Base-by-base conservation (phyloP, 352 stramenopile genomes). In the Globisporangium cystogenes region DNA sequence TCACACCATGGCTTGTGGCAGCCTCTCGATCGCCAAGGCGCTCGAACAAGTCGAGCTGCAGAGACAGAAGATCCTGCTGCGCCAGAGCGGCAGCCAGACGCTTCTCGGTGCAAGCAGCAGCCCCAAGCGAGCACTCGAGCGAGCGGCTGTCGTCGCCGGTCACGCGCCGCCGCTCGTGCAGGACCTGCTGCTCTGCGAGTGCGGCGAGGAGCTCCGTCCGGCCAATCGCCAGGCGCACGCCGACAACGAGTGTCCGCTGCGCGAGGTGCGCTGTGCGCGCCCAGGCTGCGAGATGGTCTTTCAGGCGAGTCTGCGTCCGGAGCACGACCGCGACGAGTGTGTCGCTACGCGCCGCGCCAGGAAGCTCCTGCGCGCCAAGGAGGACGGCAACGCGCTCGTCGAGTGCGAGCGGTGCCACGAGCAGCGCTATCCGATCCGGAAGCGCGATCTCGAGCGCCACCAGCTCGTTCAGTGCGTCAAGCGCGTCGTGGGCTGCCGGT, bases 311-410 rank as follows among this genome's bases (percentile, higher is more conserved):
- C 48, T 68, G 0, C 67, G 62, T 3, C 21, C 50, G 1, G 23
- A 68, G 1, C 80, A 90, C 48, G 73, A 89, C 24, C 58, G 62
- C 12, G 47, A 54, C 3, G 59, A 70, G 7, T 90, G 80, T 29
- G 16, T 45, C 10, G 64, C 69, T 12, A 45, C 45, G 4, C 57
- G 57, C 0, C 65, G 68, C n/a, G 72, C 71, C 1, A 52, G 65
- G 10, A 61, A 82, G 52, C 53, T 87, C 15, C 59, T 87, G 29
- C 62, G 62, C 0, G 57, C 63, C 29, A 72, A 78, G 60, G 42
- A 68, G 7, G 53, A 73, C 23, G 74, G 70, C 27, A 62, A 84
- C 26, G 52, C 55, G 7, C 64, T 69, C 21, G 62, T 73, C 1
- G 27, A 64, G 16, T 89, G 73, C 23, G 64, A 67, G 15, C 35